Evolutionary conservation across 176 grass and related monocot genomes (phyloP).

Genomic region (Musa troglodytarum): DNA sequence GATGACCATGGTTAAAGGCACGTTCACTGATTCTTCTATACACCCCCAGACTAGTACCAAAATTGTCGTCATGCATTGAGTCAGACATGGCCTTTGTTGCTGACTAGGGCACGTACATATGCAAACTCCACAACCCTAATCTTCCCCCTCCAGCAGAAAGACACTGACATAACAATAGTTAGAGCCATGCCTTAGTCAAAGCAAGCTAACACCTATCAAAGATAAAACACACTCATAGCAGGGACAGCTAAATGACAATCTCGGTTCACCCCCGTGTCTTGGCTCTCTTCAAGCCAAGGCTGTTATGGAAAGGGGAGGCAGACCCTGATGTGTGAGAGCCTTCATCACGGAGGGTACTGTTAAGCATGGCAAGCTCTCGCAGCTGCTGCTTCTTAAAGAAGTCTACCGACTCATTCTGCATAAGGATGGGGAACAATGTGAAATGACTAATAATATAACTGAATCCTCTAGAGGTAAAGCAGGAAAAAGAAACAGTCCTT

Average conservation of each 20-base stretch:
- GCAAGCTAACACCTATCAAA: not conserved
- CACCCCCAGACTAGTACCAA: too few species aligned
- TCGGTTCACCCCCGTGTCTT: constrained; percentile 26
- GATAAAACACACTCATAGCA: not conserved
- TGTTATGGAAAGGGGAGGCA: constrained; percentile 30
- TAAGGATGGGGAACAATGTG: not conserved
- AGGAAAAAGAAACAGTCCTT: not conserved
- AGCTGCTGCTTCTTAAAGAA: constrained; percentile 46
- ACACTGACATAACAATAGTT: constrained; percentile 9
- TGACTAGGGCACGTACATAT: not conserved
- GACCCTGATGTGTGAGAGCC: constrained; percentile 28
- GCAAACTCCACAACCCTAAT: not conserved
- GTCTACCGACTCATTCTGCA: constrained; percentile 34
- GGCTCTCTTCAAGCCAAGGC: constrained; percentile 37
- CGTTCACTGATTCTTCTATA: too few species aligned
- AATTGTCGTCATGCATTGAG: too few species aligned
- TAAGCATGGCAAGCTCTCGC: constrained; percentile 37
- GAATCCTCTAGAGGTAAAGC: not conserved
- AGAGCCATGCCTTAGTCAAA: not conserved
- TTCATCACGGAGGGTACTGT: constrained; percentile 31
- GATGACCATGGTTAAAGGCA: too few species aligned
- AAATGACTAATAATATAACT: not conserved
- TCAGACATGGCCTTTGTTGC: not conserved
- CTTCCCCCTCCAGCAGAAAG: constrained; percentile 2
- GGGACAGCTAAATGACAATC: not conserved